Percentiles rank a stretch among this genome's conserved stretches.
These are phyloP conservation scores for Emericellopsis cladophorae DNA, from an alignment of 2,329 filamentous ascomycete species.

Conservation along the genomic window DNA sequence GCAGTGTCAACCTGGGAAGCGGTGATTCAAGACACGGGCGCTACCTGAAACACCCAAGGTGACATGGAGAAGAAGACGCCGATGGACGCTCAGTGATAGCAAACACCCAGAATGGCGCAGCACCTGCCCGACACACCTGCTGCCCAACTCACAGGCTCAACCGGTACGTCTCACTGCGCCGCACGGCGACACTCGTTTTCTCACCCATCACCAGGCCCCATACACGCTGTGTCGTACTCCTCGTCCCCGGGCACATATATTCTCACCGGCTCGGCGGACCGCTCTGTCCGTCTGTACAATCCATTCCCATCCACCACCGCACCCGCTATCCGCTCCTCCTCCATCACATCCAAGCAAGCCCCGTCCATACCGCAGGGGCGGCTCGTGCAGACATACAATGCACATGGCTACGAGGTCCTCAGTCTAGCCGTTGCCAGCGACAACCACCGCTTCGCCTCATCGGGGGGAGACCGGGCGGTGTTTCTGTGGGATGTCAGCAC, in stretches of 20 bases:
- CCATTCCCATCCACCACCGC: constrained; percentile 37
- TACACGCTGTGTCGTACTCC: constrained; percentile 63
- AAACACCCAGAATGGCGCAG: too few species aligned
- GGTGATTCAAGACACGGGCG: too few species aligned
- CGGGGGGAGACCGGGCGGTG: constrained; percentile 78
- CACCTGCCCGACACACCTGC: not conserved
- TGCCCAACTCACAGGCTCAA: not conserved
- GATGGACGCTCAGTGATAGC: too few species aligned
- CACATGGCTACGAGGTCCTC: constrained; percentile 87
- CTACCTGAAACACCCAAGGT: too few species aligned
- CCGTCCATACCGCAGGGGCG: constrained; percentile 32
- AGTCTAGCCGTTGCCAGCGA: constrained; percentile 61
- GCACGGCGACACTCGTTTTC: not conserved
- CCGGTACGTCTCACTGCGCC: not conserved
- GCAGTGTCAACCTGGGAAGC: too few species aligned
- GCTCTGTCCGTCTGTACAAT: constrained; percentile 78
- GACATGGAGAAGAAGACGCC: too few species aligned
- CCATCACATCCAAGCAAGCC: not conserved
- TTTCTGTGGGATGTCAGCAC: constrained; percentile 92
- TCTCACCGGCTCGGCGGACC: constrained; percentile 77
- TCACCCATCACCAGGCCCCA: constrained; percentile 38
- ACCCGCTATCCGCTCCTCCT: constrained; percentile 9
- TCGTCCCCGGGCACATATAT: constrained; percentile 63
- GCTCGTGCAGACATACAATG: constrained; percentile 78
- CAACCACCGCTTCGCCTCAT: constrained; percentile 78